Conservation (phyloP, 208 protist genomes). For the Leishmania turanica region DNA sequence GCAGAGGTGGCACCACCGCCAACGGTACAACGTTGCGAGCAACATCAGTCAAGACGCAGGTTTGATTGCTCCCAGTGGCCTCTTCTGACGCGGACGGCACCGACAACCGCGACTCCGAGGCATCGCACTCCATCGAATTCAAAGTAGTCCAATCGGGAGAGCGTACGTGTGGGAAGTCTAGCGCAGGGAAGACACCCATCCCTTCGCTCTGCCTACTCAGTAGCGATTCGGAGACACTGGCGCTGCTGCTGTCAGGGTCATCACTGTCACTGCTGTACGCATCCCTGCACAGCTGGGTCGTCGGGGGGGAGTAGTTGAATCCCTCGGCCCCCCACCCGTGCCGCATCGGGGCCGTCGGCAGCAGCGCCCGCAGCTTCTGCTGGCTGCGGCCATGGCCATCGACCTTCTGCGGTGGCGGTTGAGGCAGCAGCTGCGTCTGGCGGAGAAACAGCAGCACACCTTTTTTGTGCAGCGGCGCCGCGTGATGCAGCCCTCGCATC, state of each 20-base stretch:
- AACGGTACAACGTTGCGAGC: not conserved
- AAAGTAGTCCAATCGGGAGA: slow-evolving; percentile 11
- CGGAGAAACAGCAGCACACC: not conserved
- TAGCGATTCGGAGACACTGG: not conserved
- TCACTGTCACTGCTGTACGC: not conserved
- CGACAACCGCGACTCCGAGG: not conserved
- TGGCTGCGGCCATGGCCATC: not conserved
- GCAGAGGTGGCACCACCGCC: not conserved
- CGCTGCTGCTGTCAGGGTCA: not conserved
- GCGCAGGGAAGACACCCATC: slow-evolving; percentile 10
- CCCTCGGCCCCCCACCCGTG: not conserved
- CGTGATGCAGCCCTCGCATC: not conserved
- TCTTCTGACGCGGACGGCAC: not conserved
- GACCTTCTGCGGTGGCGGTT: not conserved
- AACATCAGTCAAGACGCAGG: not conserved
- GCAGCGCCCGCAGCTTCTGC: not conserved
- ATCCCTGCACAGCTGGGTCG: not conserved
- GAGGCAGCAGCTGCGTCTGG: not conserved
- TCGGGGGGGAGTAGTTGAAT: not conserved
- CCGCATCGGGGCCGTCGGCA: not conserved
- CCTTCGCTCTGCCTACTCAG: slow-evolving; percentile 3
- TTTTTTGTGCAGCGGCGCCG: not conserved
- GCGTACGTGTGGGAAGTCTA: slow-evolving; percentile 8
- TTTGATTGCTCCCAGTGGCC: not conserved
- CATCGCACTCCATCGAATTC: not conserved